Percentiles rank a stretch among this genome's conserved stretches.
Evolutionary conservation across 179 eudicot genomes (phyloP).

Genomic region (Amaranthus tricolor): DNA sequence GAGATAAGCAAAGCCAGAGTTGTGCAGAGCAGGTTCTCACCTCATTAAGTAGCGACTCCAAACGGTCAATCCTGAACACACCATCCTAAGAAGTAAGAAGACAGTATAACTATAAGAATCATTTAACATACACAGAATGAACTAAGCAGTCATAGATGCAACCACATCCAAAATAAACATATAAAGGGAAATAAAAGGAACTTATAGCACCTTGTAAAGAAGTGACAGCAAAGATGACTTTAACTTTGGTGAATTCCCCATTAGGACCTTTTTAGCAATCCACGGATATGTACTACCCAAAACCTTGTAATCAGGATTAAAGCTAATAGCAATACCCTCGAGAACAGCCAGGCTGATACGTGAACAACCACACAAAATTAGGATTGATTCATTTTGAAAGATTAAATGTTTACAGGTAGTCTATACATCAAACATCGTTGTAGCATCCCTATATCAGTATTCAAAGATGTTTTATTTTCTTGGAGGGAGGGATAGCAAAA

Average conservation of each 20-base stretch:
- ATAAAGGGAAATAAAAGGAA: not conserved
- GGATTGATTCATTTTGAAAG: not conserved
- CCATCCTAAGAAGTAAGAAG: slow-evolving; percentile 63
- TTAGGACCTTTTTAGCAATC: slow-evolving; percentile 88
- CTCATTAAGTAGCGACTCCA: slow-evolving; percentile 82
- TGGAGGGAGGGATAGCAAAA: not conserved
- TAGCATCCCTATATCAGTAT: not conserved
- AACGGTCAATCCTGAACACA: slow-evolving; percentile 77
- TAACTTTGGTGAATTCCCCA: slow-evolving; percentile 76
- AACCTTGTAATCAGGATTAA: slow-evolving; percentile 84
- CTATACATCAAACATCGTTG: slow-evolving; percentile 4
- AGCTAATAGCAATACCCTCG: slow-evolving; percentile 88
- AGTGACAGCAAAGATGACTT: slow-evolving; percentile 66
- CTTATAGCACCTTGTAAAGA: slow-evolving; percentile 65
- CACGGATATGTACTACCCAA: slow-evolving; percentile 95
- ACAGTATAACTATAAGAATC: slow-evolving; percentile 19
- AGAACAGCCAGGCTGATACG: slow-evolving; percentile 81
- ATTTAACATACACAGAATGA: not conserved
- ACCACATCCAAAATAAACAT: not conserved
- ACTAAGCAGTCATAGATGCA: not conserved
- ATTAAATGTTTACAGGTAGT: no score
- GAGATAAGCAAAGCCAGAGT: slow-evolving; percentile 15
- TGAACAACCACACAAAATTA: not conserved
- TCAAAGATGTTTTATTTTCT: not conserved
- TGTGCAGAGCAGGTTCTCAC: slow-evolving; percentile 34